Evolutionary conservation across 441 rosid genomes (phyloP), one percentile per base, ranked within the genome.

Genomic region (Syzygium syzygioides): DNA sequence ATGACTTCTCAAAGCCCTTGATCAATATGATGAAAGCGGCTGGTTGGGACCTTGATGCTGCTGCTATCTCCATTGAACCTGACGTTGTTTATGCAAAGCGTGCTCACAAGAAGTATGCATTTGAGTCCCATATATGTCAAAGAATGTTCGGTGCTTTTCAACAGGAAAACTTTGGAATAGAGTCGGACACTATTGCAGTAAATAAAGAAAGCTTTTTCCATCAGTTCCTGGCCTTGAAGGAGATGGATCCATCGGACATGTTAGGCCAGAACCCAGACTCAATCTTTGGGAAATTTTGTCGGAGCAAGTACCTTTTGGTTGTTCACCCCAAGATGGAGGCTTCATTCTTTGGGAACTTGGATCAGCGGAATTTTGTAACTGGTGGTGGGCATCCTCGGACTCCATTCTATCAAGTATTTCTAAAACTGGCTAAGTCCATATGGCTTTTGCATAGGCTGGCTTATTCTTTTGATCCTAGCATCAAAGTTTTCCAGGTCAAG

Each of bases 1-100:
- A 98, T 54, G 99, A 96, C 94, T 98, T 97, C 91, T 96, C 98
- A 14, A 97, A 98, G 86, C 96, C 99, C 45, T 88, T 98, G 88
- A 97, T 98, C 91, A 97, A 97, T 93, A 97, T 98, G 99, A 96
- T 98, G 99, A 96, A 97, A 94, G 98, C 97, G 60, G 98, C 99
- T 48, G 97, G 98, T 85, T 96, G 99, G 99, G 99, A 98, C 94
- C 98, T 98, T 89, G 99, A 98, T 90, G 95, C 99, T 92, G 99
- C 99, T 18, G 97, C 99, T 56, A 92, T 92, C 87, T 96, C 99
- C 14, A 97, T 97, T 60, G 99, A 98, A 89, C 95, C 96, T n/a
- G 92, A 94, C 59, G 99, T 96, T 89, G 92, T 92, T 83, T 97
- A 97, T 89, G 97, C 99, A 56, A 97, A 97, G 93, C 93, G 99